Evolutionary conservation across 1,284 basidiomycete species (phyloP), one percentile per base, ranked within the genome.

Genomic region (Anthracocystis panici-leucophaei): DNA sequence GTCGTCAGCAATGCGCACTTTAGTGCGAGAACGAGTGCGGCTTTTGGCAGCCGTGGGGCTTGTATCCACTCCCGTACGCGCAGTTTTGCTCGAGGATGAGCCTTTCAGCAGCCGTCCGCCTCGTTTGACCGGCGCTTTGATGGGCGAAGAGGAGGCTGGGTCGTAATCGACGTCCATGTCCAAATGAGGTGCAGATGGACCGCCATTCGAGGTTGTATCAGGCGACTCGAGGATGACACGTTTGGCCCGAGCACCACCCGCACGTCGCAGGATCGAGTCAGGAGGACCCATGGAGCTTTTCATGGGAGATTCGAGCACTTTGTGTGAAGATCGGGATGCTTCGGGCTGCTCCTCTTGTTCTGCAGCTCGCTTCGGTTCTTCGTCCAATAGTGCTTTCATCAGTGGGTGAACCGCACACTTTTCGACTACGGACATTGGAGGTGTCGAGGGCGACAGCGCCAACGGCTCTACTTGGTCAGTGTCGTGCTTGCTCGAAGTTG

Each of bases 201-300:
- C 11, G 1, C 11, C 31, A 25, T 11, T 35, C 5, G 50, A 31
- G 10, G 31, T 38, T 18, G 33, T 52, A n/a, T 68, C 71, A n/a
- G 65, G 61, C 8, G 65, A 69, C 31, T 71, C 58, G 20, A 40
- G 21, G 25, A 71, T 61, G 33, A 62, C 40, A 3, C 68, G 48
- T 31, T 71, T 71, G 29, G 35, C 27, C 0, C 68, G 55, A 35
- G 16, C 8, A 2, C 40, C 58, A 20, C 62, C 63, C 10, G 63
- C 55, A 45, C 70, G 70, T n/a, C 70, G 57, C 25, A 67, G 73
- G 3, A 70, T 51, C 20, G 73, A 75, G 27, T 75, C 67, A 1
- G 73, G 73, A 6, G 73, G 73, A 20, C 73, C 67, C 73, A 75
- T 75, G 20, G 62, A 60, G 46, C 55, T 65, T 38, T 68, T 75